Conservation (phyloP, 176 grass and related monocot genomes). For the Chloris gayana region DNA sequence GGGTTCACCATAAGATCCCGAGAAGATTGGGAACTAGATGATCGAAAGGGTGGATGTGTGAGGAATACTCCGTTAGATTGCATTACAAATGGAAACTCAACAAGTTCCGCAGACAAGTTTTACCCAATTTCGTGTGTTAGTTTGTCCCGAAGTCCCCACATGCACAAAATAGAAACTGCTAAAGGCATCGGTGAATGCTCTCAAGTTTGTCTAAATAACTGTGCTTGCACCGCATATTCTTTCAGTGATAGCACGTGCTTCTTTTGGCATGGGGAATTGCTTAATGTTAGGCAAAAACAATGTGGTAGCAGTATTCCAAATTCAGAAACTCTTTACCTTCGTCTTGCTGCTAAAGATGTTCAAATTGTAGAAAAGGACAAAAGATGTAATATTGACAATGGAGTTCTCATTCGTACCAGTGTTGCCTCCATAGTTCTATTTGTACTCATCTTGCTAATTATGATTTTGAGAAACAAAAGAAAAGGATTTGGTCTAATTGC, state of each 20-base stretch:
- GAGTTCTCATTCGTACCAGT: neutral
- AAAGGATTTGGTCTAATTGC: neutral
- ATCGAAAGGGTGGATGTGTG: neutral
- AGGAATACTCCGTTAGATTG: conserved; percentile 15
- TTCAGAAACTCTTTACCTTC: conserved; percentile 4
- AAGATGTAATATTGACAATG: neutral
- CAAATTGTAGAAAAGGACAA: neutral
- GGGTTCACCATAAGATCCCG: neutral
- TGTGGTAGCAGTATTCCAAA: neutral
- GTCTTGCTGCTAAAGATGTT: neutral
- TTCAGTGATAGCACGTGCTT: neutral
- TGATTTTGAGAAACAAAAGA: neutral
- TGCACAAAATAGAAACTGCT: neutral
- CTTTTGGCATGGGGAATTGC: neutral
- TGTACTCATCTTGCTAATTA: neutral
- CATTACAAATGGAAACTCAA: neutral
- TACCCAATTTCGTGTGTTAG: neutral
- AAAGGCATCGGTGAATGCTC: neutral
- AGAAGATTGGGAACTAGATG: conserved; percentile 1
- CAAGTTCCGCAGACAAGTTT: conserved; percentile 9
- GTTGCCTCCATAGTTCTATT: neutral
- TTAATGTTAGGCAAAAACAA: neutral
- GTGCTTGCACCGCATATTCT: conserved; percentile 8
- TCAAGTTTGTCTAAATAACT: neutral
- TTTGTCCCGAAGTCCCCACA: neutral